A percentile compares a stretch with the other conserved stretches of the same genome.
Conservation (phyloP, 1,139 yeast species). For the Yamadazyma dushanensis region DNA sequence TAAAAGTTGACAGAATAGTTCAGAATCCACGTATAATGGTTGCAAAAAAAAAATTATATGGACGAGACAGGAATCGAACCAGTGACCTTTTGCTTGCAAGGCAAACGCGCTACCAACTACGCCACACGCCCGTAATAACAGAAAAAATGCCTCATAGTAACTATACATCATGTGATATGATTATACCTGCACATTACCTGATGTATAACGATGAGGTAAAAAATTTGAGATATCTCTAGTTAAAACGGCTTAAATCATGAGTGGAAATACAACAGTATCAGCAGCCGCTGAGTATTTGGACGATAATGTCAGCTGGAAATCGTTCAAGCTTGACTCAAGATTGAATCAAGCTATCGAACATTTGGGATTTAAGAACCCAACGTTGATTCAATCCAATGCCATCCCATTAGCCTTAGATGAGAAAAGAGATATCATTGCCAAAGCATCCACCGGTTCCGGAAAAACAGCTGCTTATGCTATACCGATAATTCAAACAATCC, state of each 20-base stretch:
- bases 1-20: too few relatives aligned
- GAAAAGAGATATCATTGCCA: conserved; percentile 81
- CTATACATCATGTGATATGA: neutral
- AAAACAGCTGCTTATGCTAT: conserved; percentile 83
- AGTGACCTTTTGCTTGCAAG: conserved; percentile 67
- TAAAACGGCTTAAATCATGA: conserved; percentile 4
- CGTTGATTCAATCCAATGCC: conserved; percentile 87
- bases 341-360: conserved; percentile 80
- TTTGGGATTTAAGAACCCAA: conserved; percentile 81
- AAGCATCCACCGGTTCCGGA: conserved; percentile 90
- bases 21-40: too few relatives aligned
- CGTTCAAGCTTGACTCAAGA: conserved; percentile 75
- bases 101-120: conserved; percentile 74
- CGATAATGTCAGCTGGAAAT: conserved; percentile 68
- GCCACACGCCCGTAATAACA: conserved; percentile 57
- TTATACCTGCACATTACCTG: neutral
- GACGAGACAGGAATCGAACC: conserved; percentile 71
- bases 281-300: conserved; percentile 70
- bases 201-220: conserved; percentile 4
- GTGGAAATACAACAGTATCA: conserved; percentile 22
- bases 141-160: neutral
- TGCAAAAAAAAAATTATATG: conserved; percentile 28
- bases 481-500: conserved; percentile 72
- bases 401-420: conserved; percentile 88
- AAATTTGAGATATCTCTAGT: conserved; percentile 4